phyloP scores from a whole-genome alignment of 1,139 yeast genomes.

The Keqinozyma sinolaborantium region DNA sequence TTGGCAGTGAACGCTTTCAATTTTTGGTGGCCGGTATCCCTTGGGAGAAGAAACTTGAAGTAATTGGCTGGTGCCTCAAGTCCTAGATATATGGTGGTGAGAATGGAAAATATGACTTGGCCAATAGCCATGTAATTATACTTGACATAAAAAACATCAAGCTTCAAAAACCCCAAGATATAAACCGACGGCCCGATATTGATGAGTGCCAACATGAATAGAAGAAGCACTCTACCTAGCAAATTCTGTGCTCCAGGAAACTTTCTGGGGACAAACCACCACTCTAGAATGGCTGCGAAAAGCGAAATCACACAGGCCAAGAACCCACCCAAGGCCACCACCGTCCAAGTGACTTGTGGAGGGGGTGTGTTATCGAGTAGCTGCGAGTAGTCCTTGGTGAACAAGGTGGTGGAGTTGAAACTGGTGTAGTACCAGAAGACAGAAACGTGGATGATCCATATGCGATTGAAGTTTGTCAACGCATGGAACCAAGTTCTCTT shows the following conservation, averaged over 20 bases:
- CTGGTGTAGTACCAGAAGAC: constrained; percentile 82
- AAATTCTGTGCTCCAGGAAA: constrained; percentile 67
- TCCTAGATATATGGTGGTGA: constrained; percentile 60
- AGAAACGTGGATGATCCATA: constrained; percentile 78
- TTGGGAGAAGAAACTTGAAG: constrained; percentile 25
- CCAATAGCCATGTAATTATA: constrained; percentile 53
- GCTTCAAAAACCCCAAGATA: constrained; percentile 50
- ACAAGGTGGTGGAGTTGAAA: constrained; percentile 73
- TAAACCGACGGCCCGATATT: constrained; percentile 64
- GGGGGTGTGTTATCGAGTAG: constrained; percentile 63
- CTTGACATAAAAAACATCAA: constrained; percentile 43
- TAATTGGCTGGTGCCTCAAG: constrained; percentile 48
- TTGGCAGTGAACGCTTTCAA: constrained; percentile 5
- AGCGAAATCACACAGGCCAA: constrained; percentile 64
- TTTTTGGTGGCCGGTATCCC: constrained; percentile 4
- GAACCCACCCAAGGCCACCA: constrained; percentile 70
- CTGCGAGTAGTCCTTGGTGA: constrained; percentile 60
- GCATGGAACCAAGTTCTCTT: constrained; percentile 76
- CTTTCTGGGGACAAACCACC: constrained; percentile 60
- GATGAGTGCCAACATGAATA: constrained; percentile 40
- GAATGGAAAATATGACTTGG: constrained; percentile 58
- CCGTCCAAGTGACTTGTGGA: constrained; percentile 55
- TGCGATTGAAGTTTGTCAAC: constrained; percentile 71
- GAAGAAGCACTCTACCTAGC: constrained; percentile 36
- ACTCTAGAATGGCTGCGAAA: constrained; percentile 60